Base-by-base conservation (phyloP, 1,284 basidiomycete species). In the Austroboletus novae-zelandiae region DNA sequence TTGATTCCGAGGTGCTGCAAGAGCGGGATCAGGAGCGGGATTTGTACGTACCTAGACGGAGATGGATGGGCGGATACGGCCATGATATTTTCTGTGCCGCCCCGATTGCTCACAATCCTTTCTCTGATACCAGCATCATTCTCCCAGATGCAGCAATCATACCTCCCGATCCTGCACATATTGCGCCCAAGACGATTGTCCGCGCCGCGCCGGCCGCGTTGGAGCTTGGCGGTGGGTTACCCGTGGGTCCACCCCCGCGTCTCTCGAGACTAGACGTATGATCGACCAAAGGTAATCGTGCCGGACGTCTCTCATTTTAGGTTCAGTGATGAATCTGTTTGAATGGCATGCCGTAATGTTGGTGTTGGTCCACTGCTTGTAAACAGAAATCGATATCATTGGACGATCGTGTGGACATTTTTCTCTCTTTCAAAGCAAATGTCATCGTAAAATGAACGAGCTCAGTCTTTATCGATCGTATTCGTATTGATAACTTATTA, bases 271-370 rank as follows among this genome's bases (percentile, higher is more conserved):
- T 15, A 14, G 34, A 1, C 62, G 69, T 42, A 53, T 75, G 11
- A 74, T 75, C 43, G 73, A 75, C 61, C 62, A 76, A 23, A 73
- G 72, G n/a, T 73, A 23, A 23, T 23, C 20, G 20, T 23, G 5
- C 20, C 20, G 20, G 20, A 23, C 20, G 20, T 3, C 20, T 23
- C 20, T 23, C 20, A 23, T 13, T 7, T 31, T 31, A 13, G 6
- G 9, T 31, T 31, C 0, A 5, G 20, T 23, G 20, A 23, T 23
- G 20, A 23, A 5, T 23, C 20, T 23, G 1, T 23, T 23, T 23
- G 20, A 5, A 23, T 23, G 20, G 4, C 5, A 23, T 23, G 5
- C 20, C 20, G 20, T 23, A 23, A 5, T 23, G 20, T 23, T 23
- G 20, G 20, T 23, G 20, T 23, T 23, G 20, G 20, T 23, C 20